Percentiles rank a stretch among this genome's conserved stretches.
Conservation (phyloP, 1,284 basidiomycete species). For the Cronartium ribicola region DNA sequence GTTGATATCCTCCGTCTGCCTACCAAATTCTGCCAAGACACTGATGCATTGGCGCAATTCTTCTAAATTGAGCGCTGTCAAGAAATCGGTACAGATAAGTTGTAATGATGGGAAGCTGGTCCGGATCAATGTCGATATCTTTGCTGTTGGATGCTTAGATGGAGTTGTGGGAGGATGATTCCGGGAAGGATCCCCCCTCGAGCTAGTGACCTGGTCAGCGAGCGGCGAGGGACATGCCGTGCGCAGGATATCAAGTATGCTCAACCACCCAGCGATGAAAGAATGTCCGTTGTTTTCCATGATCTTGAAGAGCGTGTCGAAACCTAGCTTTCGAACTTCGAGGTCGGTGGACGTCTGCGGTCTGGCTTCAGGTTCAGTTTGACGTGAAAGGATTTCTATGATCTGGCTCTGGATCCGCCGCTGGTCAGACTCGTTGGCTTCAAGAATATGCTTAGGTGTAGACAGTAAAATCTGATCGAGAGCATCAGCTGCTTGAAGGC, state of each 20-base stretch:
- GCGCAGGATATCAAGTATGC: constrained; percentile 79
- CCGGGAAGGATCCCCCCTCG: not conserved
- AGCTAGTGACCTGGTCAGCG: not conserved
- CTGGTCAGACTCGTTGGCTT: constrained; percentile 54
- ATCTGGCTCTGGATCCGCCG: constrained; percentile 72
- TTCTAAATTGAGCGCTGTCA: constrained; percentile 71
- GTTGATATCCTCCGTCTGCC: constrained; percentile 82
- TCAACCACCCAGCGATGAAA: constrained; percentile 83
- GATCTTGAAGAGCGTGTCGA: constrained; percentile 82
- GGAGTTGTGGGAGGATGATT: constrained; percentile 10
- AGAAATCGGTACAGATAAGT: constrained; percentile 80
- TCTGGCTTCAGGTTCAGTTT: constrained; percentile 63
- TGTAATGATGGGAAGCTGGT: constrained; percentile 91
- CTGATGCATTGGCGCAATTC: constrained; percentile 81
- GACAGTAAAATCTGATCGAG: constrained; percentile 71
- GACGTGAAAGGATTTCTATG: constrained; percentile 72
- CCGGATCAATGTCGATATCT: constrained; percentile 60
- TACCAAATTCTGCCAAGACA: constrained; percentile 82
- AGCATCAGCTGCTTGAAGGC: constrained; percentile 78
- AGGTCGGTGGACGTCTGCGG: constrained; percentile 51
- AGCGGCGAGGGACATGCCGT: constrained; percentile 63
- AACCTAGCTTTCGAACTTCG: constrained; percentile 77
- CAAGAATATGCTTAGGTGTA: constrained; percentile 59
- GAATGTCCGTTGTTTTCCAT: constrained; percentile 86
- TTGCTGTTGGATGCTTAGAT: constrained; percentile 44